phyloP scores from a whole-genome alignment of 176 grass and related monocot genomes.

The Pontederia crassipes region DNA sequence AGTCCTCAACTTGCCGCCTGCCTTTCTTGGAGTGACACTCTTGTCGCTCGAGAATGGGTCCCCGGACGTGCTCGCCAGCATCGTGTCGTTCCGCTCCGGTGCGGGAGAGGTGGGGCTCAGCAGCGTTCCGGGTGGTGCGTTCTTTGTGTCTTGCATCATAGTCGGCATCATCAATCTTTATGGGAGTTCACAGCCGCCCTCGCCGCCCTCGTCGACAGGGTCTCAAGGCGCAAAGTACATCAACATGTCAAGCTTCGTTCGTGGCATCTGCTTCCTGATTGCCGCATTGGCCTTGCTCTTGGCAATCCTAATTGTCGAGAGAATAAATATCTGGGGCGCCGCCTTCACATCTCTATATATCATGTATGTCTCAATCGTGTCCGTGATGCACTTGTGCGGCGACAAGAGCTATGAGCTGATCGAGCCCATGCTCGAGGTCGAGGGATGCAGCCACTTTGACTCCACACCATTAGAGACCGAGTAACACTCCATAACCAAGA shows the following conservation, averaged over 20 bases:
- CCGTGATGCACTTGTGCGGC: conserved; percentile 55
- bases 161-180: conserved; percentile 56
- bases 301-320: conserved; percentile 32
- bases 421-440: conserved; percentile 36
- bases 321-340: conserved; percentile 56
- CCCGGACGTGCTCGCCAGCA: background rate
- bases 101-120: conserved; percentile 48
- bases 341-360: conserved; percentile 62
- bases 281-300: conserved; percentile 54
- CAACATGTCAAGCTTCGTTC: conserved; percentile 49
- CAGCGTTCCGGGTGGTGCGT: conserved; percentile 74
- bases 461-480: background rate
- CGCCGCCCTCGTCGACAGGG: no score
- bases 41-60: conserved; percentile 5
- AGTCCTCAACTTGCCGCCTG: background rate
- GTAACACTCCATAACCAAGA: background rate
- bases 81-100: conserved; percentile 18
- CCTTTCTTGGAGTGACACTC: background rate
- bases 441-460: background rate
- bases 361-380: conserved; percentile 57
- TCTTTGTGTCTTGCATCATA: conserved; percentile 73
- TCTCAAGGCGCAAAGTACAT: no score
- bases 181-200: background rate
- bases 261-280: conserved; percentile 68
- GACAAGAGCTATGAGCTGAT: conserved; percentile 21